Evolutionary conservation across 2,329 filamentous ascomycete species (phyloP), one percentile per base, ranked within the genome.

Genomic region (Diaporthe amygdali): DNA sequence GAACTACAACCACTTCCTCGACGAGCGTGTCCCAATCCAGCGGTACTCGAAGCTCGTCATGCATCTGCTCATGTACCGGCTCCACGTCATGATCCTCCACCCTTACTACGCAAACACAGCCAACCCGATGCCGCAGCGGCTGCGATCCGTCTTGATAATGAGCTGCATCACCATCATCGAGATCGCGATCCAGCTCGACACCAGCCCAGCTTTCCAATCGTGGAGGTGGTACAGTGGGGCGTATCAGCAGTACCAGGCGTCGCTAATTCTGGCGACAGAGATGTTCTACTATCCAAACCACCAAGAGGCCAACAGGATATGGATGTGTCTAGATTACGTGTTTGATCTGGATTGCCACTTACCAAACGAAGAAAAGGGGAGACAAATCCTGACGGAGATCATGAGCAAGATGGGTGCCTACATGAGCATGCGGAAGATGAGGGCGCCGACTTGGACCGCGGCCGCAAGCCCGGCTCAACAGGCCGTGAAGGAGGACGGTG

Each of bases 221-320:
- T 95, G 92, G 92, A 81, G 84, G 2, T 95, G 93, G 93, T 94
- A 94, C 75, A 77, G 83, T 15, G 91, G 92, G 5, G 91, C 93
- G 7, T 88, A 92, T 74, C 91, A 93, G 73, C 92, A 94, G 77
- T 94, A 91, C 78, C 93, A 94, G 76, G 86, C 88, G 5, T 91
- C 92, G 0, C 84, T 95, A 39, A 84, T 95, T 1, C 83, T 95
- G 27, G 84, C 93, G 8, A 87, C 89, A 27, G 92, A 95, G 77
- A 82, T 94, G 5, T 92, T 90, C 77, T 86, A 87, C 56, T 85
- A 86, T 49, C 88, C 90, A 0, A 82, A 86, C 67, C 84, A 87
- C 59, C 85, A 85, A 64, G 86, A 92, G 72, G 89, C 90, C 2
- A 86, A 88, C 30, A 87, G 92, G 10, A 92, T 94, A 71, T 94